A percentile compares a stretch with the other conserved stretches of the same genome.
Conservation (phyloP, 345 rosid genomes). For the Dipteronia dyeriana region DNA sequence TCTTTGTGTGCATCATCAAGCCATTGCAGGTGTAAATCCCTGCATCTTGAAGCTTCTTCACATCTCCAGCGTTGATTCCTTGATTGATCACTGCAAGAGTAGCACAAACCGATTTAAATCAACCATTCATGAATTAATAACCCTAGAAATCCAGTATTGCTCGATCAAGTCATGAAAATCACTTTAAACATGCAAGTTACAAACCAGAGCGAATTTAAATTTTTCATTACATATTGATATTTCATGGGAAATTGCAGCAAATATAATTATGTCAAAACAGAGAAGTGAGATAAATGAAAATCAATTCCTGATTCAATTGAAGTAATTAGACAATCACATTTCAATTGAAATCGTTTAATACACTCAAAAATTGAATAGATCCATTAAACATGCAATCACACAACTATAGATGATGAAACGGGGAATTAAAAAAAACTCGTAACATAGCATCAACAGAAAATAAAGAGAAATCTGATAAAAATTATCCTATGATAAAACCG, state of each 20-base stretch:
- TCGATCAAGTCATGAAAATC: not conserved
- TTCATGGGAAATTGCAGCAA: not conserved
- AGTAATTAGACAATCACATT: not conserved
- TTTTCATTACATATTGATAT: not conserved
- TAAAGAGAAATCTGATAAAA: not conserved
- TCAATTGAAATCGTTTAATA: not conserved
- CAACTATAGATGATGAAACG: not conserved
- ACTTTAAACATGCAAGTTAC: not conserved
- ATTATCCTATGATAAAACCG: not conserved
- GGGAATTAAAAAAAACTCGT: not conserved
- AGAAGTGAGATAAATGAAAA: not conserved
- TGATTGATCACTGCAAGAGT: constrained; percentile 60
- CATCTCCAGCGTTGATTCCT: constrained; percentile 93
- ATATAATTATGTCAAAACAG: not conserved
- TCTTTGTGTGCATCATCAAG: constrained; percentile 96
- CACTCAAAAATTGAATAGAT: not conserved
- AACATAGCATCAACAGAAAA: not conserved
- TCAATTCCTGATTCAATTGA: not conserved
- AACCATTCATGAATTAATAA: not conserved
- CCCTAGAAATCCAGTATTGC: not conserved
- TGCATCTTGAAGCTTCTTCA: constrained; percentile 91
- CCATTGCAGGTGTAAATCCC: constrained; percentile 97
- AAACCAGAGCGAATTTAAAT: not conserved
- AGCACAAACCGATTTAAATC: not conserved
- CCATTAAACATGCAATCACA: not conserved